phyloP scores from a whole-genome alignment of 176 grass and related monocot genomes.

The maize (Zea mays) region DNA sequence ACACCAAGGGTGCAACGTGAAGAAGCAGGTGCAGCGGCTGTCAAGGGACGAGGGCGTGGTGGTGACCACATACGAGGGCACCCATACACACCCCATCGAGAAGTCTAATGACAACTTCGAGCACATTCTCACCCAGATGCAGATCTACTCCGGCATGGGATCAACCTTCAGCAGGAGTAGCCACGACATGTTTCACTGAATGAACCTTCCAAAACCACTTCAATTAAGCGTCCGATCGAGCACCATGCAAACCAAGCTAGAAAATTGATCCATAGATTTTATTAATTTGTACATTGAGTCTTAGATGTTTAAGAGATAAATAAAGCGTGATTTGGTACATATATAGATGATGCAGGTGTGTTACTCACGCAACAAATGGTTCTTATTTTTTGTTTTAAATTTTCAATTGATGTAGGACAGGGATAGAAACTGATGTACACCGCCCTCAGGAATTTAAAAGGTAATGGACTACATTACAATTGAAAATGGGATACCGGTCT shows the following conservation, averaged over 20 bases:
- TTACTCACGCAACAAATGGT: neutral
- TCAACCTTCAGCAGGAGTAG: constrained; percentile 29
- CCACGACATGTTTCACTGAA: constrained; percentile 34
- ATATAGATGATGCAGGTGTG: constrained; percentile 8
- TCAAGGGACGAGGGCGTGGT: constrained; percentile 68
- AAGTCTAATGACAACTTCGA: constrained; percentile 90
- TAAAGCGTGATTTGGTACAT: constrained; percentile 26
- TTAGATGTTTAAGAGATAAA: constrained; percentile 27
- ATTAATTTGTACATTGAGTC: constrained; percentile 44
- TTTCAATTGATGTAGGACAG: neutral
- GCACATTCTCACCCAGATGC: constrained; percentile 93
- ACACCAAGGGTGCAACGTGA: constrained; percentile 84
- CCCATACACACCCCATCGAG: constrained; percentile 80
- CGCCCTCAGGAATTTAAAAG: neutral
- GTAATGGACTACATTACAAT: neutral
- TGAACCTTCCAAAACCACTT: neutral
- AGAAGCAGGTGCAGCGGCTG: constrained; percentile 88
- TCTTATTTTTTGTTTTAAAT: neutral
- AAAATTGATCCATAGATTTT: neutral
- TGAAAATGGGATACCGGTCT: neutral
- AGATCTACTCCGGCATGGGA: constrained; percentile 51
- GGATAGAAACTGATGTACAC: constrained; percentile 11
- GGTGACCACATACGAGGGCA: constrained; percentile 82
- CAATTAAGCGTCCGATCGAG: neutral
- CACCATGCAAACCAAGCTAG: neutral